phyloP scores from a whole-genome alignment of 306 rosid species.

The Quercus wislizeni region DNA sequence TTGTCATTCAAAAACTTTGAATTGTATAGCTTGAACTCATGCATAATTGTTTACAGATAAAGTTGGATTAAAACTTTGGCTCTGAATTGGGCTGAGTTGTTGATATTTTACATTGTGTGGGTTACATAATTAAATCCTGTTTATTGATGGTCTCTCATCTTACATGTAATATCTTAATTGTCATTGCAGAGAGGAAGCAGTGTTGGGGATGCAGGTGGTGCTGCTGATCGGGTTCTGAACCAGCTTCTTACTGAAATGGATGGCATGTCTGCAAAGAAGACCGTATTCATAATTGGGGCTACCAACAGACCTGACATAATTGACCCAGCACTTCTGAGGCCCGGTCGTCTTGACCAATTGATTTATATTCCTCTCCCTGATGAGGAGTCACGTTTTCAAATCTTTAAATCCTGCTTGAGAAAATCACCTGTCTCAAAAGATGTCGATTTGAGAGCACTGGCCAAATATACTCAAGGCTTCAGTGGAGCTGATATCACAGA shows the following conservation, averaged over 20 bases:
- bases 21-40: neutral
- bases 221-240: conserved; percentile 56
- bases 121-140: neutral
- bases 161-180: neutral
- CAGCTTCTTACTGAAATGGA: conserved; percentile 65
- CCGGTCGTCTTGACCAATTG: conserved; percentile 60
- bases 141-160: neutral
- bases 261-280: conserved; percentile 59
- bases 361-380: conserved; percentile 65
- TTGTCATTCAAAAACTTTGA: neutral
- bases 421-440: conserved; percentile 53
- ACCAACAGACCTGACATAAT: conserved; percentile 62
- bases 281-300: conserved; percentile 60
- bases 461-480: conserved; percentile 54
- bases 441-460: conserved; percentile 52
- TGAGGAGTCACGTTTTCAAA: conserved; percentile 48
- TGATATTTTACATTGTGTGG: neutral
- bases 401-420: conserved; percentile 58
- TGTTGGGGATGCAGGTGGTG: conserved; percentile 58
- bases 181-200: conserved; percentile 48
- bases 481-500: conserved; percentile 62
- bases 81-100: neutral
- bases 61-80: neutral
- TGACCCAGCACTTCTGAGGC: conserved; percentile 58
- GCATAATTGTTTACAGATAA: neutral